Base-by-base conservation (phyloP, 768 basidiomycete species). In the Tulasnella sp. region DNA sequence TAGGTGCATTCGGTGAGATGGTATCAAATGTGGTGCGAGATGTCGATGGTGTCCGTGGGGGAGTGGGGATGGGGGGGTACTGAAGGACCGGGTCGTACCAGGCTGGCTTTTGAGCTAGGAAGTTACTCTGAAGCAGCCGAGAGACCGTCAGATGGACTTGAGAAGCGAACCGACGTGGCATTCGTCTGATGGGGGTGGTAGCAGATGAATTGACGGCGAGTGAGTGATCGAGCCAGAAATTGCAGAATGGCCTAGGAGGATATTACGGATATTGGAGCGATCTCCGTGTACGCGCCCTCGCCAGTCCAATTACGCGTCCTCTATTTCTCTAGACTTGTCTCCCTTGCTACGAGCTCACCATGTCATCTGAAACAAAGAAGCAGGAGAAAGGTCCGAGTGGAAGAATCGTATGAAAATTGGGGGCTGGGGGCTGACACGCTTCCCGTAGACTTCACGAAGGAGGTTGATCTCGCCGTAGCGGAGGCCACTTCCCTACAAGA, bases 111-210 rank as follows among this genome's bases (percentile, higher is more conserved):
- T 75, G 69, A 65, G 76, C 75, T 43, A 89, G 71, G 65, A 79
- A 78, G 49, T 79, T 74, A 46, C 78, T 81, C 41, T 81, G 80
- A 70, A 91, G 77, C 46, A 94, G 76, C 61, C 92, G 84, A 29
- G 87, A 83, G 48, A 85, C 84, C 60, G 88, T 84, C 71, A 87
- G 82, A 73, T 92, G 92, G 22, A 94, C 92, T 69, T 94, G 89
- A 61, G 80, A 80, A 31, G 92, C 85, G 65, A 93, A 78, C 65
- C 87, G 76, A 61, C 88, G 81, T 38, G 84, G 84, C 87, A 89
- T 89, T 22, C 17, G 22, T 17, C 42, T 4, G 12, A 21, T 22
- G 57, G 45, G 29, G 29, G 22, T 31, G 50, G 50, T 27, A 19
- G 5, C 12, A 38, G 19, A 7, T 7, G 22, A 12, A 53, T 53